A percentile compares a stretch with the other conserved stretches of the same genome.
Evolutionary conservation across 1,284 basidiomycete species (phyloP).

Genomic region (Cryptococcus sp.): DNA sequence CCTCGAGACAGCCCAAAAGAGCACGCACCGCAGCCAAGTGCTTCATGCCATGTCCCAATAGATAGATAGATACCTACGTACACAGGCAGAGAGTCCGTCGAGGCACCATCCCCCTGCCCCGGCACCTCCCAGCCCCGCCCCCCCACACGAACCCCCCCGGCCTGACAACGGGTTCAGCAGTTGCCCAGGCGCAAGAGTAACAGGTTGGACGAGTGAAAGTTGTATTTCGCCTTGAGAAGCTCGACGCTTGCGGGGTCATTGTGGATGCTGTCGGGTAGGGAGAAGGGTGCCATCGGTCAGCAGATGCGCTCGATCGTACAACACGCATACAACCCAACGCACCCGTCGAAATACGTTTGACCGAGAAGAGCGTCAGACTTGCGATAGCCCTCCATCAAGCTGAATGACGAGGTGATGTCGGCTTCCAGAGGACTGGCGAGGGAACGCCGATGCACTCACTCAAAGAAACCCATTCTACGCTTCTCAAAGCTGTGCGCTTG

Average conservation of each 20-base stretch:
- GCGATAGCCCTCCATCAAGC: slow-evolving; percentile 43
- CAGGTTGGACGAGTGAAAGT: slow-evolving; percentile 35
- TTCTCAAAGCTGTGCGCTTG: slow-evolving; percentile 33
- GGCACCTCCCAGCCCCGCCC: background rate
- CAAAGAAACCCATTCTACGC: slow-evolving; percentile 44
- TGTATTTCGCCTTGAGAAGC: slow-evolving; percentile 36
- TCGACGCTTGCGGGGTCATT: slow-evolving; percentile 39
- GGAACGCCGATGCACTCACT: slow-evolving; percentile 19
- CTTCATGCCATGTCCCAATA: no score
- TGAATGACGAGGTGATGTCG: background rate
- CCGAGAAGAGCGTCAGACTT: slow-evolving; percentile 42
- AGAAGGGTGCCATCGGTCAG: background rate
- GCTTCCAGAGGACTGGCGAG: no score
- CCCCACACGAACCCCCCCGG: background rate
- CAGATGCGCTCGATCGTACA: background rate
- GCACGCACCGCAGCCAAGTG: no score
- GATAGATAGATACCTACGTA: background rate
- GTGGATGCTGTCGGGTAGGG: slow-evolving; percentile 26
- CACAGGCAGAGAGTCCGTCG: background rate
- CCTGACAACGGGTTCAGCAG: slow-evolving; percentile 10
- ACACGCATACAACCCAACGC: background rate
- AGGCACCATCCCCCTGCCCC: background rate
- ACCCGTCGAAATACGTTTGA: slow-evolving; percentile 30
- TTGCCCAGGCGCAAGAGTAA: slow-evolving; percentile 30
- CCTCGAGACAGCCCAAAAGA: no score